Percentiles rank a stretch among this genome's conserved stretches.
Conservation (phyloP, 768 basidiomycete genomes). For the Psilocybe tampanensis region DNA sequence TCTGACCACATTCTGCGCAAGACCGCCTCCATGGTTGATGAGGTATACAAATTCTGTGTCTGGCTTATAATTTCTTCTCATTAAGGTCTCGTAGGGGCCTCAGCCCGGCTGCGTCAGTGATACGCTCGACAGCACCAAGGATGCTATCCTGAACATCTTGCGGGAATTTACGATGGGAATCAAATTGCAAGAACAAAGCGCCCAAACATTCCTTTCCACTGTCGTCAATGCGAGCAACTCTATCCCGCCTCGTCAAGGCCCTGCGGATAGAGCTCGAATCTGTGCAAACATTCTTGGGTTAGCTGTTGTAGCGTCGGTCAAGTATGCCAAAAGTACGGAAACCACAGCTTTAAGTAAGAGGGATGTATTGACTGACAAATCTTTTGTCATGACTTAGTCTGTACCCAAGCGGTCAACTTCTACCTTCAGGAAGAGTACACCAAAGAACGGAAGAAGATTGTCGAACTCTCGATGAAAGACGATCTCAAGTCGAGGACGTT, state of each 20-base stretch:
- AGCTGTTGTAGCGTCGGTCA: slow-evolving; percentile 22
- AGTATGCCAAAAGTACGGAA: slow-evolving; percentile 23
- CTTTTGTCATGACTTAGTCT: slow-evolving; percentile 11
- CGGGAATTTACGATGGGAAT: not conserved
- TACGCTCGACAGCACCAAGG: not conserved
- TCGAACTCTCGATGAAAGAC: not conserved
- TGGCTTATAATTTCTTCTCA: too few species aligned
- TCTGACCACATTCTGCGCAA: not conserved
- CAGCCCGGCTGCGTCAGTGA: not conserved
- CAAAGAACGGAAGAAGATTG: slow-evolving; percentile 20
- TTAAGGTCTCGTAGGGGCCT: not conserved
- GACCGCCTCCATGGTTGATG: not conserved
- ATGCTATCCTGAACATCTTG: not conserved
- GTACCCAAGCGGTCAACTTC: slow-evolving; percentile 26
- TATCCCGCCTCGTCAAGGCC: not conserved
- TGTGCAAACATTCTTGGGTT: slow-evolving; percentile 16
- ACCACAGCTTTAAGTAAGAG: too few species aligned
- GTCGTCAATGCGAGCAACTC: not conserved
- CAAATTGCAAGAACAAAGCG: not conserved
- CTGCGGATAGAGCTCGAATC: not conserved
- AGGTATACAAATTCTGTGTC: not conserved
- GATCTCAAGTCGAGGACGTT: slow-evolving; percentile 4
- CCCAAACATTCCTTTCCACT: not conserved
- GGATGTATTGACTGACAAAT: not conserved
- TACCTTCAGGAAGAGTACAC: slow-evolving; percentile 23